Conservation (phyloP, 2,329 filamentous ascomycete genomes). For the Colletotrichum sp. region DNA sequence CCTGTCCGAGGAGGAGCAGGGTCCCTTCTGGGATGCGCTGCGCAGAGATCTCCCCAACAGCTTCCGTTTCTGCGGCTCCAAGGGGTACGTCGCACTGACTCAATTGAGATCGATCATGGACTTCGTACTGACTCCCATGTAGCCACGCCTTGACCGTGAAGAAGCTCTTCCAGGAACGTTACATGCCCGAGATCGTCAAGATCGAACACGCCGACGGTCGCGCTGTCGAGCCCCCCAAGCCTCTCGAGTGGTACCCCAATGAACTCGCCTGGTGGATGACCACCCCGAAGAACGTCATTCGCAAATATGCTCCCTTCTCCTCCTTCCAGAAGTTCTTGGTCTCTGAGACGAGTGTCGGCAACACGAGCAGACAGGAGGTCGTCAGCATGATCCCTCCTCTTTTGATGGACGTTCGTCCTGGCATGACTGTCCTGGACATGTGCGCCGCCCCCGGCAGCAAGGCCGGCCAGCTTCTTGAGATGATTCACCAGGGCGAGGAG, state of each 20-base stretch:
- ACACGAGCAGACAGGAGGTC: conserved; percentile 96
- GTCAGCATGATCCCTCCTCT: conserved; percentile 99
- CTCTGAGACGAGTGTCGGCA: conserved; percentile 94
- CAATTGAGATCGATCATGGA: neutral
- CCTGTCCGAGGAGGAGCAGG: conserved; percentile 77
- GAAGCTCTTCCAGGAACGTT: conserved; percentile 83
- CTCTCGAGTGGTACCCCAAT: conserved; percentile 93
- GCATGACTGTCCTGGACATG: conserved; percentile 93
- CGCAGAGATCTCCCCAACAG: conserved; percentile 91
- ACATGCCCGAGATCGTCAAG: conserved; percentile 87
- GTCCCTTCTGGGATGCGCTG: conserved; percentile 84
- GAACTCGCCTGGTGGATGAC: conserved; percentile 98
- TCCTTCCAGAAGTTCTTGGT: conserved; percentile 98
- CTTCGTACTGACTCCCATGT: conserved; percentile 11
- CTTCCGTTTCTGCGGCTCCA: conserved; percentile 96
- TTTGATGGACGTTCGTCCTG: conserved; percentile 87
- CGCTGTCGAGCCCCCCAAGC: conserved; percentile 79
- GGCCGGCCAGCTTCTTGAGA: conserved; percentile 92
- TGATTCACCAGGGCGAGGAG: conserved; percentile 93
- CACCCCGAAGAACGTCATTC: conserved; percentile 93
- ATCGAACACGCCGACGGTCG: conserved; percentile 85
- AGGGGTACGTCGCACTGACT: conserved; percentile 63
- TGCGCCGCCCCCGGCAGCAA: conserved; percentile 98
- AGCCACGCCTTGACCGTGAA: conserved; percentile 93
- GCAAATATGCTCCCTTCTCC: conserved; percentile 91